A percentile compares a stretch with the other conserved stretches of the same genome.
Evolutionary conservation across 768 basidiomycete species (phyloP).

Genomic region (Russula lepida): DNA sequence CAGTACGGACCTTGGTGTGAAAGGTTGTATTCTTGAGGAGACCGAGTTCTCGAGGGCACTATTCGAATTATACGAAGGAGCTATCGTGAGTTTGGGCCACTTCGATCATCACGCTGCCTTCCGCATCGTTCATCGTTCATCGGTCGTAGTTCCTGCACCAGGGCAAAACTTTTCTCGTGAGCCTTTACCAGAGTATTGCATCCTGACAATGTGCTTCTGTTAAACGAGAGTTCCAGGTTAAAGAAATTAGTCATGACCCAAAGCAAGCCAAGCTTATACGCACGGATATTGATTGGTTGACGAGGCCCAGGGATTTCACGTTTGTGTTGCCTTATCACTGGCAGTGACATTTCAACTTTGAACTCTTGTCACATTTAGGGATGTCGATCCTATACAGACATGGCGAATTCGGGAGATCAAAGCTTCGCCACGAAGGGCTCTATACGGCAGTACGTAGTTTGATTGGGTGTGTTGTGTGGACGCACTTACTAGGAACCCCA

Average conservation of each 20-base stretch:
- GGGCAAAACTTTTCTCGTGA: conserved; percentile 70
- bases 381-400: conserved; percentile 71
- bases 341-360: not conserved
- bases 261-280: conserved; percentile 61
- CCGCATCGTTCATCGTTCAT: not conserved
- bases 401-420: conserved; percentile 62
- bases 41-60: conserved; percentile 74
- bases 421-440: conserved; percentile 44
- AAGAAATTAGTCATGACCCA: conserved; percentile 72
- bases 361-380: conserved; percentile 18
- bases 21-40: conserved; percentile 58
- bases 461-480: not conserved
- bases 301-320: conserved; percentile 74
- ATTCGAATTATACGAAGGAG: conserved; percentile 88
- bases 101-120: not conserved
- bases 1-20: conserved; percentile 31
- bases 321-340: conserved; percentile 28
- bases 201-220: not conserved
- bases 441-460: conserved; percentile 59
- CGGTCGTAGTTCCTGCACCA: conserved; percentile 73
- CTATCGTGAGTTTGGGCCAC: conserved; percentile 45
- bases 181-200: not conserved
- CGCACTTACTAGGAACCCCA: not conserved
- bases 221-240: conserved; percentile 40
- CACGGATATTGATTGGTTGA: conserved; percentile 81